Percentiles rank a stretch among this genome's conserved stretches.
Conservation (phyloP, 2,329 filamentous ascomycete genomes). For the Sclerotinia glacialis region DNA sequence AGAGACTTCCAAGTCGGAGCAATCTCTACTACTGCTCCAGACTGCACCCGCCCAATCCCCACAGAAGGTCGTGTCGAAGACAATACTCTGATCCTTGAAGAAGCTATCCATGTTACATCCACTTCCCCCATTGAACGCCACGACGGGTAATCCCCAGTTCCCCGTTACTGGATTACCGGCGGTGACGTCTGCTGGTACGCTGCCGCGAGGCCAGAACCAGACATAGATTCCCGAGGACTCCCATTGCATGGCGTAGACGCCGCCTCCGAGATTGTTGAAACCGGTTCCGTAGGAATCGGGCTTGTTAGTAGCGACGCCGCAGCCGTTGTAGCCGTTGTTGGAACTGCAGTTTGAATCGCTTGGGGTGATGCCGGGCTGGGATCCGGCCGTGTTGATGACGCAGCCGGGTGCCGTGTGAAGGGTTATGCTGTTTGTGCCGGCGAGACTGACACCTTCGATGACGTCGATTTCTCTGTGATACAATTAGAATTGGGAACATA, state of each 20-base stretch:
- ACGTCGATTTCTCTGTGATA: slow-evolving; percentile 68
- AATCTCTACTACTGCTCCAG: slow-evolving; percentile 11
- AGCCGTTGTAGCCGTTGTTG: slow-evolving; percentile 52
- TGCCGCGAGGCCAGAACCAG: slow-evolving; percentile 73
- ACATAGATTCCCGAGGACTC: slow-evolving; percentile 67
- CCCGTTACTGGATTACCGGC: slow-evolving; percentile 58
- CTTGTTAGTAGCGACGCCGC: slow-evolving; percentile 52
- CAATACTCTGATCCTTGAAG: slow-evolving; percentile 2
- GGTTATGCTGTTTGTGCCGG: slow-evolving; percentile 58
- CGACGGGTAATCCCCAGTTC: slow-evolving; percentile 67
- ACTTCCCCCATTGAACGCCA: slow-evolving; percentile 61
- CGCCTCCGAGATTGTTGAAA: slow-evolving; percentile 69
- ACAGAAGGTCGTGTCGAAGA: slow-evolving; percentile 17
- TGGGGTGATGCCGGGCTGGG: slow-evolving; percentile 45
- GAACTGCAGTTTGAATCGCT: slow-evolving; percentile 57
- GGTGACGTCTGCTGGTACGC: slow-evolving; percentile 62
- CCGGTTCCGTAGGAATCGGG: slow-evolving; percentile 60
- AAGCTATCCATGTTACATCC: slow-evolving; percentile 5
- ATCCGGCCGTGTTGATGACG: slow-evolving; percentile 50
- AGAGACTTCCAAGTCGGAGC: background rate
- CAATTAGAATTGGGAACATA: background rate
- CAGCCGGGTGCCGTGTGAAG: slow-evolving; percentile 66
- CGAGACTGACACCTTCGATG: slow-evolving; percentile 71
- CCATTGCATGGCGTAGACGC: slow-evolving; percentile 76
- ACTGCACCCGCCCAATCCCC: slow-evolving; percentile 8